phyloP scores from a whole-genome alignment of 768 basidiomycete species.

The Bullera alba region DNA sequence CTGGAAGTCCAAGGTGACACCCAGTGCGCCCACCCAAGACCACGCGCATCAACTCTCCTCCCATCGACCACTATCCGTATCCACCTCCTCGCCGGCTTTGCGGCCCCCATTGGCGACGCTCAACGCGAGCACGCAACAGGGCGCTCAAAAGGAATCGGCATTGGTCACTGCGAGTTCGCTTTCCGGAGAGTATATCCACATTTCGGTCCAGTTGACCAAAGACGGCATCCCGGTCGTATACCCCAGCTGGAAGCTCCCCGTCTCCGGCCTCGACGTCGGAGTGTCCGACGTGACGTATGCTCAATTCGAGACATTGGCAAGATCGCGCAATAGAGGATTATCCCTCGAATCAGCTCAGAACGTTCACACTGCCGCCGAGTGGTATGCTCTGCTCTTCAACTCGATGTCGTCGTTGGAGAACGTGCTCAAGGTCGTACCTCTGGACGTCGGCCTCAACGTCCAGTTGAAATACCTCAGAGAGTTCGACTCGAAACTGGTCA shows the following conservation, averaged over 20 bases:
- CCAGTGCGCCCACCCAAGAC: slow-evolving; percentile 47
- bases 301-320: slow-evolving; percentile 69
- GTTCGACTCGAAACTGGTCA: slow-evolving; percentile 49
- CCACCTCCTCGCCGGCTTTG: slow-evolving; percentile 41
- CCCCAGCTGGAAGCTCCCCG: slow-evolving; percentile 67
- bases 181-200: slow-evolving; percentile 76
- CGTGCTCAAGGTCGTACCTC: slow-evolving; percentile 61
- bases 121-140: slow-evolving; percentile 2
- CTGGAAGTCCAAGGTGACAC: slow-evolving; percentile 75
- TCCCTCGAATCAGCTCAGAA: neutral
- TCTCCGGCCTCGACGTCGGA: slow-evolving; percentile 63
- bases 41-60: slow-evolving; percentile 47
- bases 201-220: slow-evolving; percentile 82
- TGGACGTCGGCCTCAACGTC: slow-evolving; percentile 63
- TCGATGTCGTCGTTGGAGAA: slow-evolving; percentile 63
- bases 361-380: slow-evolving; percentile 36
- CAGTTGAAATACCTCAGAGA: slow-evolving; percentile 71
- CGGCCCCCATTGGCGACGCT: slow-evolving; percentile 15
- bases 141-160: slow-evolving; percentile 40
- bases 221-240: slow-evolving; percentile 86
- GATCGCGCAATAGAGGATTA: slow-evolving; percentile 50
- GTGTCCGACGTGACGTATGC: slow-evolving; percentile 75
- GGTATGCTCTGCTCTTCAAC: slow-evolving; percentile 43
- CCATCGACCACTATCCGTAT: slow-evolving; percentile 43
- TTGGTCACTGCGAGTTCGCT: slow-evolving; percentile 78